Evolutionary conservation across 306 rosid genomes (phyloP), one percentile per base, ranked within the genome.

Genomic region (Prunus mira): DNA sequence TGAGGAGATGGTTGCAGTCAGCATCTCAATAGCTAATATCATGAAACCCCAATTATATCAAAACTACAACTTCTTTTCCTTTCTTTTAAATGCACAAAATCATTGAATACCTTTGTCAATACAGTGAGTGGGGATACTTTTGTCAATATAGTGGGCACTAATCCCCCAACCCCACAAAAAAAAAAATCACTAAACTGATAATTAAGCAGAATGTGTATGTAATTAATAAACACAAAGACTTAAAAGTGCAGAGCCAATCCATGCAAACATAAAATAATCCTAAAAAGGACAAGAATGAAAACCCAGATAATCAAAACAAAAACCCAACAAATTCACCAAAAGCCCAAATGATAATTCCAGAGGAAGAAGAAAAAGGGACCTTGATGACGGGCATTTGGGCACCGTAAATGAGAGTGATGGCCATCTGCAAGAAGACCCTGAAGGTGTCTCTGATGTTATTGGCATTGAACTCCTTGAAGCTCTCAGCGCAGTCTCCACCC

Each of bases 381-480:
- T 84, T 80, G 60, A 84, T 68, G 71, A 84, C 69, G 0, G 82
- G 84, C 77, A 84, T 77, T 70, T 84, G 87, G 27, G 87, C 84
- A 15, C 82, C 84, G 12, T 77, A 84, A 25, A 77, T 80, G 15
- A 81, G 71, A 24, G 76, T 77, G 20, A 84, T 58, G 46, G 82
- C 82, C 85, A 80, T 81, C 76, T 84, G 85, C 63, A 84, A 63
- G 74, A 84, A 77, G 47, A 81, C 84, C 52, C 87, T 78, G 57
- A 84, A 81, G 0, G 82, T 80, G 43, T 78, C 84, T 76, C 82
- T 77, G 24, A 77, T 80, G 41, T 84, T 80, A 32, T 64, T 74
- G 38, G 85, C 97, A 80, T 77, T 86, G 67, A 89, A 91, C 76
- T 91, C 97, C 89, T 91, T 89, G 86, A 91, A 91, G 79, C 95